Evolutionary conservation across 345 rosid genomes (phyloP).

Genomic region (Hibiscus mutabilis): DNA sequence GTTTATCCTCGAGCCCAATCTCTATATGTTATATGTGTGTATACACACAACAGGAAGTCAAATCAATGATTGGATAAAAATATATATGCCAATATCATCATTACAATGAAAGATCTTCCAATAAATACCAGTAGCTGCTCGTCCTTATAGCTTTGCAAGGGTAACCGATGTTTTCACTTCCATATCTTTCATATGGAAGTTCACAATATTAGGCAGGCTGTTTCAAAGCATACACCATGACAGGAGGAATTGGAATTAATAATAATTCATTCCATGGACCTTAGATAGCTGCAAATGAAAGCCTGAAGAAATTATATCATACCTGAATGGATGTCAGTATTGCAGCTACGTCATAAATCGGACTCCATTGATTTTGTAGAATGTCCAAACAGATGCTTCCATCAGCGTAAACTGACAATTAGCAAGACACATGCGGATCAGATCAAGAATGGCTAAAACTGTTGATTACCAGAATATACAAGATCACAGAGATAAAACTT

Average conservation of each 20-base stretch:
- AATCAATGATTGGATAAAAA: too few species aligned
- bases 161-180: background rate
- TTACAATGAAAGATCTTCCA: too few species aligned
- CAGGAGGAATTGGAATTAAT: background rate
- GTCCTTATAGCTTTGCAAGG: background rate
- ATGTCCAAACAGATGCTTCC: too few species aligned
- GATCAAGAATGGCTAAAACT: background rate
- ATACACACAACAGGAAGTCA: background rate
- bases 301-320: background rate
- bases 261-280: background rate
- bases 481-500: background rate
- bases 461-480: background rate
- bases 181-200: background rate
- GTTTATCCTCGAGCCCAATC: background rate
- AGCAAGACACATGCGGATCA: background rate
- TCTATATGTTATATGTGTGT: background rate
- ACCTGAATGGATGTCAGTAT: slow-evolving; percentile 86
- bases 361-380: too few species aligned
- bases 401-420: slow-evolving; percentile 62
- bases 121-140: background rate
- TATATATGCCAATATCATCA: too few species aligned
- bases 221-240: background rate
- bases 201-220: background rate
- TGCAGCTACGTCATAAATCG: slow-evolving; percentile 80
- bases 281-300: background rate